Evolutionary conservation across 192 early-diverging fungal genomes (phyloP).

Genomic region (Umbelopsis ramanniana): DNA sequence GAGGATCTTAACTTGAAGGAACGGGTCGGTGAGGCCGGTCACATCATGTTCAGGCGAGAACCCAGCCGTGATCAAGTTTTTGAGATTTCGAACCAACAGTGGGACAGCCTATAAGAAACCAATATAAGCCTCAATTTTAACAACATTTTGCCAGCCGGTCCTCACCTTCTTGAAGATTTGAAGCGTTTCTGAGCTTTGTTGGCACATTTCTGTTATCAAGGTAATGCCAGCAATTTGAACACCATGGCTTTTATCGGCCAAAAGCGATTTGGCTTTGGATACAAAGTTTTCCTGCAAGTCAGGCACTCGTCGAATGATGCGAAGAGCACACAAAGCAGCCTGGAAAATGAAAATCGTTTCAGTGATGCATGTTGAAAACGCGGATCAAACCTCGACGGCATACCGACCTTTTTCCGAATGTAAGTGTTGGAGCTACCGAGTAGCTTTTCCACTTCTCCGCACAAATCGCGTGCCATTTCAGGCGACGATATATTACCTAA

Average conservation of each 20-base stretch:
- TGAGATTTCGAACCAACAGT: conserved; percentile 84
- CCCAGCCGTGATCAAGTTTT: conserved; percentile 83
- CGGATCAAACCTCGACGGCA: background rate
- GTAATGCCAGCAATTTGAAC: conserved; percentile 92
- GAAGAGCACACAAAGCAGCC: conserved; percentile 92
- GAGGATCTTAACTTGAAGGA: conserved; percentile 93
- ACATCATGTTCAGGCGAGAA: conserved; percentile 96
- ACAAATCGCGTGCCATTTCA: conserved; percentile 95
- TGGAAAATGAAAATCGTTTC: conserved; percentile 38
- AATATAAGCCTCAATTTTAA: too few relatives aligned
- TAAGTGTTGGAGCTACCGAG: conserved; percentile 91
- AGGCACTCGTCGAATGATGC: conserved; percentile 91
- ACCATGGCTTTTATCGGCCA: conserved; percentile 95
- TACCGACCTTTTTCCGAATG: conserved; percentile 91
- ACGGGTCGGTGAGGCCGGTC: conserved; percentile 95
- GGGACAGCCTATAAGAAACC: conserved; percentile 64
- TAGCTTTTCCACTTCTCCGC: conserved; percentile 91
- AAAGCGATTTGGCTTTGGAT: conserved; percentile 66
- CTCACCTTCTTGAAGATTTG: conserved; percentile 70
- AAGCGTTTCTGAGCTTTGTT: conserved; percentile 66
- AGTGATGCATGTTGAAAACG: background rate
- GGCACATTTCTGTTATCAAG: conserved; percentile 90
- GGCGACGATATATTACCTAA: conserved; percentile 96
- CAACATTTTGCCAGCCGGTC: background rate
- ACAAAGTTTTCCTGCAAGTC: conserved; percentile 91